Evolutionary conservation across 2,329 filamentous ascomycete genomes (phyloP).

Genomic region (Beauveria brongniartii): DNA sequence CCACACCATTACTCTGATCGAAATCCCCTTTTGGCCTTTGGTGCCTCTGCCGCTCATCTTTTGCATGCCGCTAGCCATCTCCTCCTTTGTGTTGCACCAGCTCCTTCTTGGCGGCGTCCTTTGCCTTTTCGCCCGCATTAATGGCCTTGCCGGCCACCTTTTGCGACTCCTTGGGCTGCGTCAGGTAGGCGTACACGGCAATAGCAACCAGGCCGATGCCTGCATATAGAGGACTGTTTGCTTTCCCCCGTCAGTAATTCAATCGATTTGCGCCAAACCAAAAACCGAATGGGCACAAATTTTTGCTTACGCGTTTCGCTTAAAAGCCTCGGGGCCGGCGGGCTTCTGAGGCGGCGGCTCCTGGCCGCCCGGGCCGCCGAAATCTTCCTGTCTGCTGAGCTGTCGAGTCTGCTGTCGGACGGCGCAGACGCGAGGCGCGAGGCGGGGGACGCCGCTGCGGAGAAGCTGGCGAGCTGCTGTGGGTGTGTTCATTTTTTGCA

Average conservation of each 20-base stretch:
- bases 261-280: no score
- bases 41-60: slow-evolving; percentile 5
- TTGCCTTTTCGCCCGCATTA: background rate
- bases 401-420: background rate
- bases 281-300: background rate
- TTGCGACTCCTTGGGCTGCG: slow-evolving; percentile 9
- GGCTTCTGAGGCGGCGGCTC: slow-evolving; percentile 19
- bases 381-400: slow-evolving; percentile 17
- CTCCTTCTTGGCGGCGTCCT: background rate
- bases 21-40: background rate
- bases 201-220: slow-evolving; percentile 20
- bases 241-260: background rate
- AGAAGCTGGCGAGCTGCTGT: slow-evolving; percentile 3
- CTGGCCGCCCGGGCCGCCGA: slow-evolving; percentile 29
- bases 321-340: slow-evolving; percentile 21
- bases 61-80: background rate
- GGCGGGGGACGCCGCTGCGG: background rate
- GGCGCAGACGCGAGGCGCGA: background rate
- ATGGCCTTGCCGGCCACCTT: background rate
- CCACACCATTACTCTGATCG: background rate
- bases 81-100: slow-evolving; percentile 3
- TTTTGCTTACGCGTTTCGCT: slow-evolving; percentile 24
- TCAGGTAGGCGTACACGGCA: slow-evolving; percentile 22
- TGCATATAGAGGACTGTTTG: slow-evolving; percentile 21
- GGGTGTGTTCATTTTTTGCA: background rate